Percentiles rank a stretch among this genome's conserved stretches.
Conservation (phyloP, 768 basidiomycete genomes). For the Suillus lakei region DNA sequence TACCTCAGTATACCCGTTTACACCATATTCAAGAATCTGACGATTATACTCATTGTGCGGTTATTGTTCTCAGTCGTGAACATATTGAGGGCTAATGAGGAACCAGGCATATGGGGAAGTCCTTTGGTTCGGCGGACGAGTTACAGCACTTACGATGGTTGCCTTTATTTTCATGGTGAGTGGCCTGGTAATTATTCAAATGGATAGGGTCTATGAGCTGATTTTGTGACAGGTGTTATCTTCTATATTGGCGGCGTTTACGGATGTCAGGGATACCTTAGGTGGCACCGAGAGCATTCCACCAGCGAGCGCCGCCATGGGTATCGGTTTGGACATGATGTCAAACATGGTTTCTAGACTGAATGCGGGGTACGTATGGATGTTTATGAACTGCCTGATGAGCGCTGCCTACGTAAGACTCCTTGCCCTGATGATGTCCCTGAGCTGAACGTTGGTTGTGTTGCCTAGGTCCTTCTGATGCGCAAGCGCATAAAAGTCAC, state of each 20-base stretch:
- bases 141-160: conserved; percentile 85
- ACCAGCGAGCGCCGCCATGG: conserved; percentile 31
- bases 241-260: conserved; percentile 96
- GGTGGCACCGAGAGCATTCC: conserved; percentile 32
- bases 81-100: conserved; percentile 6
- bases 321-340: conserved; percentile 40
- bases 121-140: conserved; percentile 91
- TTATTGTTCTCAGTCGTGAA: not conserved
- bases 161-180: conserved; percentile 92
- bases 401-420: conserved; percentile 86
- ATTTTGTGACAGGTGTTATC: conserved; percentile 71
- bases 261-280: conserved; percentile 62
- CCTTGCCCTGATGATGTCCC: not conserved
- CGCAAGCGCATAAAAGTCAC: conserved; percentile 94
- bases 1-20: conserved; percentile 96
- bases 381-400: conserved; percentile 88
- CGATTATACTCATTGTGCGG: conserved; percentile 96
- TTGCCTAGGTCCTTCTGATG: conserved; percentile 85
- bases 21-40: conserved; percentile 99
- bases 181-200: conserved; percentile 4
- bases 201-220: not conserved
- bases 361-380: conserved; percentile 95
- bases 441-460: conserved; percentile 6
- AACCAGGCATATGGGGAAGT: conserved; percentile 94
- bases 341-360: conserved; percentile 51